Conservation (phyloP, 768 basidiomycete genomes). For the Auricularia sp. region DNA sequence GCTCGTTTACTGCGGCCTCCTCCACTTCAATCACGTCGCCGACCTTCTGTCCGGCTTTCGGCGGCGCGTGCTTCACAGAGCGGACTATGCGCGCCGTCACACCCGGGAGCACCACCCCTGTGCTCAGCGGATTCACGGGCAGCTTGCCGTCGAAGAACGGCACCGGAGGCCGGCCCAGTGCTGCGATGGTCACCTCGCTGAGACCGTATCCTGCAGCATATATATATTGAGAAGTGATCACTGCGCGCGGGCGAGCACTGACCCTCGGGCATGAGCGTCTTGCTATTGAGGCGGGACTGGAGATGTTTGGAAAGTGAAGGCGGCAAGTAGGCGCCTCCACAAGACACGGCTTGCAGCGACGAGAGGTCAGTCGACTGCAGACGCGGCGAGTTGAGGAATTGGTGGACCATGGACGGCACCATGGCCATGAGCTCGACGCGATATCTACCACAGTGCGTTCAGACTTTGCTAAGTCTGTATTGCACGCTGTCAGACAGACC, state of each 20-base stretch:
- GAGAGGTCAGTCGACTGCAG: constrained; percentile 42
- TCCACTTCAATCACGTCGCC: constrained; percentile 36
- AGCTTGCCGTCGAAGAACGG: not conserved
- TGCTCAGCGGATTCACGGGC: not conserved
- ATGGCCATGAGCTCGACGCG: constrained; percentile 38
- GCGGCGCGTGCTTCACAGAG: not conserved
- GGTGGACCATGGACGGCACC: constrained; percentile 57
- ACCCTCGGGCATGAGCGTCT: constrained; percentile 38
- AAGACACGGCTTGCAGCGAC: constrained; percentile 31
- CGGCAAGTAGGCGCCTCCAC: constrained; percentile 63
- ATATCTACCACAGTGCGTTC: constrained; percentile 31
- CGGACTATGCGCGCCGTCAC: constrained; percentile 53
- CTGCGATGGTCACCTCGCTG: not conserved
- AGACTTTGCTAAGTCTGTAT: constrained; percentile 5
- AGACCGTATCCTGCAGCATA: not conserved
- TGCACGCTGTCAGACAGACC: constrained; percentile 29
- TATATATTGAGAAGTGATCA: not conserved
- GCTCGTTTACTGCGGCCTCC: constrained; percentile 43
- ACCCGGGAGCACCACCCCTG: constrained; percentile 53
- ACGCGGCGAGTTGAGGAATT: constrained; percentile 45
- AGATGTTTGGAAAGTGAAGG: constrained; percentile 38
- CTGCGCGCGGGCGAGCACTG: constrained; percentile 5
- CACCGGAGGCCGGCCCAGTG: not conserved
- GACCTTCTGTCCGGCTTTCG: not conserved
- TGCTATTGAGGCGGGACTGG: constrained; percentile 24